Evolutionary conservation across 176 grass and related monocot genomes (phyloP).

Genomic region (Zea mays): Zm-B73-REFERENCE-NAM-5.0 NC_050104.1:131602001-131602500

Average conservation of each 20-base stretch:
- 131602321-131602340: conserved; percentile 1
- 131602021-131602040: neutral
- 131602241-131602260: conserved; percentile 80
- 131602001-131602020: neutral
- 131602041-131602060: neutral
- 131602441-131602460: conserved; percentile 2
- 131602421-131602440: neutral
- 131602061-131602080: conserved; percentile 30
- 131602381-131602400: conserved; percentile 8
- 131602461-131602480: neutral
- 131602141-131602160: conserved; percentile 84
- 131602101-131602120: conserved; percentile 95
- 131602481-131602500: neutral
- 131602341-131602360: conserved; percentile 6
- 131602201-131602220: conserved; percentile 66
- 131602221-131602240: conserved; percentile 83
- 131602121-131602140: conserved; percentile 81
- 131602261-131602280: conserved; percentile 83
- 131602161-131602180: conserved; percentile 87
- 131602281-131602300: conserved; percentile 77
- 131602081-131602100: conserved; percentile 17
- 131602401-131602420: neutral
- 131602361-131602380: neutral
- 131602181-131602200: conserved; percentile 68
- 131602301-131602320: conserved; percentile 71